Percentiles rank a stretch among this genome's conserved stretches.
Evolutionary conservation across 129 eudicot species (phyloP).

Genomic region (Pulicaria dysenterica): DNA sequence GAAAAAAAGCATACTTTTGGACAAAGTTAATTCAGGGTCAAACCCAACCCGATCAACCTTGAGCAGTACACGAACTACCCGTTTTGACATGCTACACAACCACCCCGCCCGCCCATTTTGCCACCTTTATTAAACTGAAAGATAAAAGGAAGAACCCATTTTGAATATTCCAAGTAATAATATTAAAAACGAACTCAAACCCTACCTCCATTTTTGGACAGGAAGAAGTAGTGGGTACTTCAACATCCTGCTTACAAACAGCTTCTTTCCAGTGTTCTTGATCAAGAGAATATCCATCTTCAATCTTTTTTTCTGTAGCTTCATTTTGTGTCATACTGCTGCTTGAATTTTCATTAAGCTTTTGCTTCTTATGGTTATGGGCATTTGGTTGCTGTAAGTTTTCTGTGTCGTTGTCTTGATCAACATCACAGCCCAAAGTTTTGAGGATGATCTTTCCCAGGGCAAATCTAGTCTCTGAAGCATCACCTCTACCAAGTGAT

Average conservation of each 20-base stretch:
- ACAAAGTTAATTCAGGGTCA: no score
- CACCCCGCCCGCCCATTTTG: no score
- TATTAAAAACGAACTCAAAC: neutral
- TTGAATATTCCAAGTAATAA: neutral
- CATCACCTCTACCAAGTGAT: constrained; percentile 53
- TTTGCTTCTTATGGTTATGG: constrained; percentile 9
- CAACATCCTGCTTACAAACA: constrained; percentile 8
- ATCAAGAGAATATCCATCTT: neutral
- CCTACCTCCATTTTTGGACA: constrained; percentile 24
- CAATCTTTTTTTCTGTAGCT: constrained; percentile 6
- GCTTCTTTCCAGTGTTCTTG: neutral
- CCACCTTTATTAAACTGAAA: no score
- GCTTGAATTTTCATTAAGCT: constrained; percentile 21
- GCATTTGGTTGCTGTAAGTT: constrained; percentile 19
- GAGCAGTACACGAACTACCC: no score
- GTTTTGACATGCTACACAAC: no score
- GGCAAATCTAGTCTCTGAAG: constrained; percentile 55
- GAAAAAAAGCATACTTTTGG: no score
- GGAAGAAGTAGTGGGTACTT: constrained; percentile 4
- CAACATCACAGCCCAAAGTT: constrained; percentile 46
- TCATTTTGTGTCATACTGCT: constrained; percentile 21
- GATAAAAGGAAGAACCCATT: neutral
- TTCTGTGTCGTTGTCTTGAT: constrained; percentile 17
- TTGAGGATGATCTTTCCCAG: constrained; percentile 73
- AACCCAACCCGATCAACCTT: no score